Base-by-base conservation (phyloP, 2,329 filamentous ascomycete species). In the Alternaria sp. region DNA sequence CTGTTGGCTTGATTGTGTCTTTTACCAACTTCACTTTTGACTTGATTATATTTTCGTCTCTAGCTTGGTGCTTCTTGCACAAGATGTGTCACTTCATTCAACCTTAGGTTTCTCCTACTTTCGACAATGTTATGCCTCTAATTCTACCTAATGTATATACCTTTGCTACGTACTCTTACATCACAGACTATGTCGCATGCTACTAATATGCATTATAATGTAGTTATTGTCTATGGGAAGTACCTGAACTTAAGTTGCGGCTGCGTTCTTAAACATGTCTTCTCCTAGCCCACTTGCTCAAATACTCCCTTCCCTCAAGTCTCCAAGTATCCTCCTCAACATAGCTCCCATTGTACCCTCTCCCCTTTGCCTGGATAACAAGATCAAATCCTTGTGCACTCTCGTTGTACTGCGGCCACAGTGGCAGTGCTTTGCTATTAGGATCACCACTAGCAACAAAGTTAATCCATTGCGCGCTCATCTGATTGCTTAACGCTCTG, bases 381-480 rank as follows among this genome's bases (percentile, higher is more conserved):
- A 83, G 75, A 64, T 83, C 77, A 67, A 78, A 47, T 3, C 81
- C 80, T 5, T 71, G 66, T 2, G 61, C 62, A 16, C 76, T 61
- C n/a, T 72, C 71, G 54, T 61, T 69, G 60, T 84, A 84, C 51
- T 60, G 61, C 1, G 81, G 81, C 82, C 82, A 84, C 3, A 65
- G 61, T 30, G 67, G 74, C 70, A 67, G 62, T 6, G 53, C 72
- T n/a, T 63, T 59, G 26, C 42, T 81, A 78, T 74, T 83, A 63
- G 68, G 79, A 66, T 66, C 78, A 58, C 71, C 75, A 0, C 62
- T 60, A 48, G 76, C 64, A n/a, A 84, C 76, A 66, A 84, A 84
- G 2, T 73, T 72, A 0, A 81, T 77, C 82, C 82, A 84, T 58
- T 75, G 78, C 48, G 74, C 76, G 64, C 77, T 80, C 80, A 84